Evolutionary conservation across 768 basidiomycete genomes (phyloP), one percentile per base, ranked within the genome.

Genomic region (Boletus rubroflammeus): DNA sequence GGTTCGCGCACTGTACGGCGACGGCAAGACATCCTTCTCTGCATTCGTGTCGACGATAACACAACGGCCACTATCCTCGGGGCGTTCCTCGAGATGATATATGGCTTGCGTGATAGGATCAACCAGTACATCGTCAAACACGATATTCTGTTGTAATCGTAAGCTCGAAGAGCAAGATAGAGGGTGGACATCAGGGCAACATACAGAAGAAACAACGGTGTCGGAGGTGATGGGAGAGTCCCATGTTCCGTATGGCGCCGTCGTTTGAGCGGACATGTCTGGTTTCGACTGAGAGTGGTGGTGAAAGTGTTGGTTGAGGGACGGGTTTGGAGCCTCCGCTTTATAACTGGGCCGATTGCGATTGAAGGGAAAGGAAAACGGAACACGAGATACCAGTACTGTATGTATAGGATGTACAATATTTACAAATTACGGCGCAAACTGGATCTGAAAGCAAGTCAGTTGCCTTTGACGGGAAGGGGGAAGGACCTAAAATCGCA

Each of bases 211-310:
- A 1, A 78, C 73, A 51, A 84, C 75, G 10, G 72, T 66, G 26
- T 82, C 77, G 10, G 78, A 67, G 1, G 75, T 75, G 54, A 87
- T 77, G 2, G 80, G 80, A 4, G 83, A 83, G 2, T 66, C 67
- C 84, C 85, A 87, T 15, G 75, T 77, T 14, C 84, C 86, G 57
- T 77, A 87, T 0, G 83, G 79, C 5, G 80, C 80, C 2, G 58
- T 54, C 21, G 19, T 26, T 3, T 17, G 5, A n/a, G n/a, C n/a
- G 29, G 29, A n/a, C 56, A 58, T 58, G 29, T 13, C n/a, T 6
- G 15, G 47, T 39, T 7, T 3, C 1, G 13, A 29, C 21, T 51
- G 29, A 50, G 23, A 40, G 31, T 8, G 29, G 21, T 26, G 17
- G 34, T 17, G 23, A 42, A 42, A 28, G 42, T 3, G 25, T 1